Evolutionary conservation across 371 early-diverging fungal species (phyloP), one percentile per base, ranked within the genome.

Genomic region (Blyttiomyces sp.): DNA sequence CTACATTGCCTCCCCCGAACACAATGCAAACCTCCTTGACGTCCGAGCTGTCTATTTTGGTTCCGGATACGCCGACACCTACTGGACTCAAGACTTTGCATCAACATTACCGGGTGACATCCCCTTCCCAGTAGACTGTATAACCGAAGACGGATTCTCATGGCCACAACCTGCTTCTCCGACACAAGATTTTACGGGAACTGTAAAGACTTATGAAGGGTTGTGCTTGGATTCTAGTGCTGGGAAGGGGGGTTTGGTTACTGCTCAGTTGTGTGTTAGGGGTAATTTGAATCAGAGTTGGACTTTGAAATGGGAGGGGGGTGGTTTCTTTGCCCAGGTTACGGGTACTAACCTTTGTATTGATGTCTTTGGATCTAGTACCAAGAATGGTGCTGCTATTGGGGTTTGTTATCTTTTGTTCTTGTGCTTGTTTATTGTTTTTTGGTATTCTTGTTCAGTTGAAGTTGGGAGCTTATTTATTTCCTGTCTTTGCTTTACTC

Each of bases 21-120:
- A 57, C 57, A 49, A 44, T 19, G 19, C 27, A 6, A 57, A 57
- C 57, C 57, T 57, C 48, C 45, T 45, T n/a, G 57, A 57, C 33
- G 4, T 7, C 45, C 26, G 57, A 9, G 45, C 48, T 3, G 9
- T 13, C 13, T 33, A 46, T 24, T 46, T 57, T 31, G 57, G 57
- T n/a, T 46, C 48, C 5, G 57, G 48, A 4, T 57, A 57, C 48
- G 17, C 19, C 19, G 42, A 33, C 48, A 36, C 48, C 21, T 57
- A 42, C 48, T 57, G 57, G 57, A 46, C 57, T 30, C 57, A 57
- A 36, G 57, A 57, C 31, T 57, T 57, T 32, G 57, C 48, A 4
- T 24, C 30, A 28, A 27, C 45, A 13, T 44, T 16, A 5, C 33
- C 43, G 19, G 24, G n/a, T 4, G 57, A 57, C 48, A 32, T 57